These are phyloP conservation scores for Volvox carteri DNA, from an alignment of 163 green algal genomes.

Conservation along the genomic window DNA sequence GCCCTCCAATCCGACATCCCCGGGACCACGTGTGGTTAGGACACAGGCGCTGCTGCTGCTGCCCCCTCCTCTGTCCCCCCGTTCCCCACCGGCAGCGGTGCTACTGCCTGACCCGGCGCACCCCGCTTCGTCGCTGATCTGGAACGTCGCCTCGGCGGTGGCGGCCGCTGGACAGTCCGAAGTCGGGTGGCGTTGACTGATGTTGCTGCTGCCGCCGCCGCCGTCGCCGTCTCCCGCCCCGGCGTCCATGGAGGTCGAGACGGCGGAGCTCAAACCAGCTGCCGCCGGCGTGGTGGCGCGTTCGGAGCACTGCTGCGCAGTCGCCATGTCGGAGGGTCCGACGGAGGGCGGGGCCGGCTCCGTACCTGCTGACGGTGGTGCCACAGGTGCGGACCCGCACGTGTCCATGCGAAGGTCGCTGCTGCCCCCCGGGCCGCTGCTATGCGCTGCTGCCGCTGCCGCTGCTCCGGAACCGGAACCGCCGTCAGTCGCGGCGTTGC, in stretches of 20 bases:
- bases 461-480: too few species aligned
- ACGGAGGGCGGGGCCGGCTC: neutral
- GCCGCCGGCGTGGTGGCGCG: neutral
- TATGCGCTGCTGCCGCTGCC: neutral
- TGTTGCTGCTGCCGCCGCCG: neutral
- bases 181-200: too few species aligned
- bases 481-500: too few species aligned
- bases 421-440: neutral
- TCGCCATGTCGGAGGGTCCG: conserved; percentile 3
- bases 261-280: neutral
- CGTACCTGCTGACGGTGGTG: neutral
- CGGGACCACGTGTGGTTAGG: too few species aligned
- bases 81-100: neutral
- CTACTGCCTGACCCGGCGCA: neutral
- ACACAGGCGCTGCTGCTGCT: conserved; percentile 9
- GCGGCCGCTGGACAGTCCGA: neutral
- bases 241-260: neutral
- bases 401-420: neutral
- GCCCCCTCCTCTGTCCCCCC: neutral
- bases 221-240: too few species aligned
- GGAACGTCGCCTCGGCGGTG: neutral
- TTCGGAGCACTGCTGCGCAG: neutral
- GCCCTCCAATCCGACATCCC: too few species aligned
- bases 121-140: neutral
- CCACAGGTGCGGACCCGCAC: neutral